phyloP scores from a whole-genome alignment of 2,329 filamentous ascomycete species.

The Colletotrichum sp. region DNA sequence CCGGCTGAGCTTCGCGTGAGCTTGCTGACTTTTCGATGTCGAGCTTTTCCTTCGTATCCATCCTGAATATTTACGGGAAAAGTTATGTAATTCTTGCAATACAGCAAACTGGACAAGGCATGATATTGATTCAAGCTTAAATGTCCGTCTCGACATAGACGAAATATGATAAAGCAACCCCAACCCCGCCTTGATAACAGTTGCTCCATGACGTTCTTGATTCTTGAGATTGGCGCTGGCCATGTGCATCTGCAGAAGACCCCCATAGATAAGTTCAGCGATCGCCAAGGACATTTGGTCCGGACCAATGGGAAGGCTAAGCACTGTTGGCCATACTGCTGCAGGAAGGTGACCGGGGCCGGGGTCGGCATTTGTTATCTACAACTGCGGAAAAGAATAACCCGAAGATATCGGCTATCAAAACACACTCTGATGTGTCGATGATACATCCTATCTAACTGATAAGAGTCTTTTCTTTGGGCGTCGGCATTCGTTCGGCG shows the following conservation, averaged over 20 bases:
- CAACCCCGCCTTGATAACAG: neutral
- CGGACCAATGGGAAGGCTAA: neutral
- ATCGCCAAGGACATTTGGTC: neutral
- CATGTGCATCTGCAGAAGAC: neutral
- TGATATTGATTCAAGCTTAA: neutral
- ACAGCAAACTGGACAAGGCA: too few relatives aligned
- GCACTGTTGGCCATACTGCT: neutral
- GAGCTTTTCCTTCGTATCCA: neutral
- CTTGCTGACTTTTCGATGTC: neutral
- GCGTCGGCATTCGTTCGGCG: neutral
- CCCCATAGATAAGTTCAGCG: neutral
- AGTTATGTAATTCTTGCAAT: neutral
- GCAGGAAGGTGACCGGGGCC: slow-evolving; percentile 1
- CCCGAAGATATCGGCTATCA: neutral
- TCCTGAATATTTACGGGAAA: neutral
- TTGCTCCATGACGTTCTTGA: neutral
- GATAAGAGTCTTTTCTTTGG: neutral
- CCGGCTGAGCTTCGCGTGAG: neutral
- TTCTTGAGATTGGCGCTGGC: neutral
- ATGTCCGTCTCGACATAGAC: neutral
- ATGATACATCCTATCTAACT: neutral
- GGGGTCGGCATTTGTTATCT: slow-evolving; percentile 12
- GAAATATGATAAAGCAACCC: neutral
- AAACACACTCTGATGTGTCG: neutral
- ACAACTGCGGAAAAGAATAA: neutral